A percentile compares a stretch with the other conserved stretches of the same genome.
Conservation (phyloP, 208 protist species). For the Zelonia costaricensis region DNA sequence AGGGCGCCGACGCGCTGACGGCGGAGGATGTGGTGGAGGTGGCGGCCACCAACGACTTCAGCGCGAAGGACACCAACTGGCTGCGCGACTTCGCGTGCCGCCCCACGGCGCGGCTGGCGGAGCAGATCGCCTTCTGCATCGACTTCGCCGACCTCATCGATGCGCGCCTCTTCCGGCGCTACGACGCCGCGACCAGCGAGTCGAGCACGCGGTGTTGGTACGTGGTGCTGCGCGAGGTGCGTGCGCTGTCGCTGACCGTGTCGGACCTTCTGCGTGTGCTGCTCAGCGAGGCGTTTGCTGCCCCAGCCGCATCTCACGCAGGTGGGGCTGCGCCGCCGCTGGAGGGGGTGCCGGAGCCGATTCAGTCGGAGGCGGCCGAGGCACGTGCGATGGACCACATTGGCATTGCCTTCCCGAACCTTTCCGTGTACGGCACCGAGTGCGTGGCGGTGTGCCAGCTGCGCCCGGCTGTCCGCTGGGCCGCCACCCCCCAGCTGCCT, state of each 20-base stretch:
- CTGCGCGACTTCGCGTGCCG: slow-evolving; percentile 58
- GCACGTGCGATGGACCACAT: slow-evolving; percentile 34
- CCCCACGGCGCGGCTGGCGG: slow-evolving; percentile 21
- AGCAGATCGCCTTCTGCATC: slow-evolving; percentile 75
- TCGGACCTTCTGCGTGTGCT: slow-evolving; percentile 28
- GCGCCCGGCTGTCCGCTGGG: slow-evolving; percentile 20
- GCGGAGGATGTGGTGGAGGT: slow-evolving; percentile 80
- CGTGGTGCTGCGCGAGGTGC: slow-evolving; percentile 40
- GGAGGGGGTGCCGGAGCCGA: no score
- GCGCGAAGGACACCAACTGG: slow-evolving; percentile 69
- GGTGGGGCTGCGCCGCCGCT: no score
- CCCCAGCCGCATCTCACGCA: neutral
- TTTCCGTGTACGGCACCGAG: slow-evolving; percentile 75
- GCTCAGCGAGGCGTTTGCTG: slow-evolving; percentile 10
- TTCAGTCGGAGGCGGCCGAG: slow-evolving; percentile 35
- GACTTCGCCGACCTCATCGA: slow-evolving; percentile 62
- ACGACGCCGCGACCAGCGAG: neutral
- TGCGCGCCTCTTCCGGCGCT: slow-evolving; percentile 49
- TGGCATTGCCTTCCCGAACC: slow-evolving; percentile 66
- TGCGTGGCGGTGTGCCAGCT: slow-evolving; percentile 55
- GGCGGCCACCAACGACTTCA: slow-evolving; percentile 77
- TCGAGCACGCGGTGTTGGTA: slow-evolving; percentile 23
- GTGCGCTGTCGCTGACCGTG: slow-evolving; percentile 18
- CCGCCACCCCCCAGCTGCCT: slow-evolving; percentile 4
- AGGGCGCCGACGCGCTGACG: slow-evolving; percentile 54